These are phyloP conservation scores for Fusarium foetens DNA, from an alignment of 2,329 filamentous ascomycete genomes.

Conservation along the genomic window DNA sequence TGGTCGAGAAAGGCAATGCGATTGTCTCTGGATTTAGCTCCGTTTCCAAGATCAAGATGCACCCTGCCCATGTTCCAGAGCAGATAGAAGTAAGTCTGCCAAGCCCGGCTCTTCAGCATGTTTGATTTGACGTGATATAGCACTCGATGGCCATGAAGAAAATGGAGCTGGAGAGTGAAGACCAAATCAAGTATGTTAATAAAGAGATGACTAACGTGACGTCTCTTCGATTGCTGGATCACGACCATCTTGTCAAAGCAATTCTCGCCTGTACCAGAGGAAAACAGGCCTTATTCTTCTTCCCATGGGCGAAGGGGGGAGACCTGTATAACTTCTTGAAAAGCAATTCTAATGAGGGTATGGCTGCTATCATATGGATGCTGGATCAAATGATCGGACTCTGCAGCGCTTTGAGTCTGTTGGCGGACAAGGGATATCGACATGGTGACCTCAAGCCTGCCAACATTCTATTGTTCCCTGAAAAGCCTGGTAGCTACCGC, in stretches of 20 bases:
- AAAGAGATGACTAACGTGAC: neutral
- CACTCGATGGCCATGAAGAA: neutral
- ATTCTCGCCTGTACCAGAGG: neutral
- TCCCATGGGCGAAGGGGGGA: neutral
- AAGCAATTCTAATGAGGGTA: neutral
- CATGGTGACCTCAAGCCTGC: neutral
- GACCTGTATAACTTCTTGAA: neutral
- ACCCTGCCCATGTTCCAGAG: neutral
- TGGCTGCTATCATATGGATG: neutral
- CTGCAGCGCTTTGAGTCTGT: neutral
- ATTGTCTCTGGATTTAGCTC: neutral
- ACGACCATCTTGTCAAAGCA: neutral
- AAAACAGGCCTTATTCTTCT: neutral
- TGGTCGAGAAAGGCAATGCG: neutral
- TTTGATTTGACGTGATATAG: neutral
- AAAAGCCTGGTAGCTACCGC: accelerated
- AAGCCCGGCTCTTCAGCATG: accelerated
- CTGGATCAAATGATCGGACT: neutral
- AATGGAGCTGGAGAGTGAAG: neutral
- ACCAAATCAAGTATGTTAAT: neutral
- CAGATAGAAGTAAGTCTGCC: neutral
- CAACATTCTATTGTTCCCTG: neutral
- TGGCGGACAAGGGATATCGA: neutral
- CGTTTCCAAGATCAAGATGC: neutral
- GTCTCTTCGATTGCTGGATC: neutral